phyloP scores from a whole-genome alignment of 2,329 filamentous ascomycete species.

The Mycocentrospora acerina region DNA sequence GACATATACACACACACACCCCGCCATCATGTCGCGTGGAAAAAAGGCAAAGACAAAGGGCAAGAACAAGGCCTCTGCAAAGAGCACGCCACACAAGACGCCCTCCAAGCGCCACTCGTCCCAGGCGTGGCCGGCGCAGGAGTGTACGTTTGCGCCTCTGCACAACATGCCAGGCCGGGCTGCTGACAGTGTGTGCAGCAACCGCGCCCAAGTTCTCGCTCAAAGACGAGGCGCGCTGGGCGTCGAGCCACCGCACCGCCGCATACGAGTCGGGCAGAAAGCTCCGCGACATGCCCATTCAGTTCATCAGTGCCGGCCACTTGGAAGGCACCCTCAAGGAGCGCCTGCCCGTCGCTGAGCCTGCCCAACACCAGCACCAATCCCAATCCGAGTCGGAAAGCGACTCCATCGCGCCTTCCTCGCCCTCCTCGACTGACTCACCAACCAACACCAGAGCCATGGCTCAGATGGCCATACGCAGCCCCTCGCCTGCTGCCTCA shows the following conservation, averaged over 20 bases:
- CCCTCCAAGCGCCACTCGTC: conserved; percentile 10
- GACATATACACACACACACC: background rate
- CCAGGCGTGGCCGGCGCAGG: conserved; percentile 15
- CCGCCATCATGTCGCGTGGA: conserved; percentile 1
- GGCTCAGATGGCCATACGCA: conserved; percentile 38
- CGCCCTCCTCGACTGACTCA: conserved; percentile 12
- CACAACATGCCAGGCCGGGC: conserved; percentile 6
- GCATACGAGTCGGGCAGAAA: conserved; percentile 51
- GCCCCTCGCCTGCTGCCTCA: conserved; percentile 37
- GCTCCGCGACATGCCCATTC: conserved; percentile 58
- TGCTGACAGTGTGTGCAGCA: conserved; percentile 22
- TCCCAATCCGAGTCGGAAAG: conserved; percentile 11
- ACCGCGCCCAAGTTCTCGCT: conserved; percentile 46
- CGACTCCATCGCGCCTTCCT: conserved; percentile 16
- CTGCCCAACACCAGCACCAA: too few species aligned
- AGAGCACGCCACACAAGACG: conserved; percentile 14
- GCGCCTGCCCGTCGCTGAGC: conserved; percentile 19
- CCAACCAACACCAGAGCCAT: conserved; percentile 27
- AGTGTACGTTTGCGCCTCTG: conserved; percentile 19
- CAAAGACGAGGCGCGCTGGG: conserved; percentile 61
- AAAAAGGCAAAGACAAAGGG: conserved; percentile 28
- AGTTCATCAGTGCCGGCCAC: conserved; percentile 62
- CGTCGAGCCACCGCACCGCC: conserved; percentile 51
- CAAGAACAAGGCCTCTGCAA: conserved; percentile 27
- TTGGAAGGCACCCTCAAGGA: conserved; percentile 39